These are phyloP conservation scores for Hypoxylon crocopeplum DNA, from an alignment of 495 filamentous ascomycete genomes.

Conservation along the genomic window DNA sequence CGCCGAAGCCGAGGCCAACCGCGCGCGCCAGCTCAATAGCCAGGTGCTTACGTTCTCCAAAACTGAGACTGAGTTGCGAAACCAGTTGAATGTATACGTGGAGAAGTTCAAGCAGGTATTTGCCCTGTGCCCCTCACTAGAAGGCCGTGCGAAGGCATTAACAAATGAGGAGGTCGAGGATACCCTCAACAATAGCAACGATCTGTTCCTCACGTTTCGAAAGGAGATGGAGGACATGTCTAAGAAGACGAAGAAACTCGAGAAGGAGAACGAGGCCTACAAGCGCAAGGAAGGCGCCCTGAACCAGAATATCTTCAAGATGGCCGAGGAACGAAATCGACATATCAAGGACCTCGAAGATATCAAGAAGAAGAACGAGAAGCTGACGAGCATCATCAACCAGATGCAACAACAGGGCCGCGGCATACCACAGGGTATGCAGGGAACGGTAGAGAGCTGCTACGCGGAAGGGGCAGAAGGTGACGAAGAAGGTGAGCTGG, in stretches of 20 bases:
- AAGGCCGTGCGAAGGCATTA: conserved; percentile 39
- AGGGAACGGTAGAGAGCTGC: conserved; percentile 62
- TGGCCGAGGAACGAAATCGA: conserved; percentile 93
- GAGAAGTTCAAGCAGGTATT: conserved; percentile 99
- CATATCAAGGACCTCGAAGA: conserved; percentile 80
- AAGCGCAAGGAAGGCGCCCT: conserved; percentile 93
- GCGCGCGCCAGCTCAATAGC: conserved; percentile 81
- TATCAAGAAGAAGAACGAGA: conserved; percentile 86
- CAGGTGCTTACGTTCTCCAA: conserved; percentile 97
- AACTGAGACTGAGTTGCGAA: conserved; percentile 90
- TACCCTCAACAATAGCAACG: conserved; percentile 97
- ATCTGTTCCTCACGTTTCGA: conserved; percentile 95
- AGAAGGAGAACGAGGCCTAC: conserved; percentile 92
- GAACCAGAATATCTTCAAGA: conserved; percentile 93
- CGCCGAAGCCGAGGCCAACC: conserved; percentile 77
- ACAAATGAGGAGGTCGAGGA: conserved; percentile 83
- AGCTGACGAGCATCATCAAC: conserved; percentile 89
- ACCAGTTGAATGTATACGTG: conserved; percentile 97
- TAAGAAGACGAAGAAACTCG: conserved; percentile 96
- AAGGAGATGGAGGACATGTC: conserved; percentile 99
- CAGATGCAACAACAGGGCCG: conserved; percentile 93
- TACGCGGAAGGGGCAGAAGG: conserved; percentile 53
- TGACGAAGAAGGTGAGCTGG: conserved; percentile 73
- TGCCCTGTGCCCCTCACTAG: conserved; percentile 37
- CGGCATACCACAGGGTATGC: conserved; percentile 64